These are phyloP conservation scores for Neohortaea acidophila DNA, from an alignment of 495 filamentous ascomycete species.

Conservation along the genomic window DNA sequence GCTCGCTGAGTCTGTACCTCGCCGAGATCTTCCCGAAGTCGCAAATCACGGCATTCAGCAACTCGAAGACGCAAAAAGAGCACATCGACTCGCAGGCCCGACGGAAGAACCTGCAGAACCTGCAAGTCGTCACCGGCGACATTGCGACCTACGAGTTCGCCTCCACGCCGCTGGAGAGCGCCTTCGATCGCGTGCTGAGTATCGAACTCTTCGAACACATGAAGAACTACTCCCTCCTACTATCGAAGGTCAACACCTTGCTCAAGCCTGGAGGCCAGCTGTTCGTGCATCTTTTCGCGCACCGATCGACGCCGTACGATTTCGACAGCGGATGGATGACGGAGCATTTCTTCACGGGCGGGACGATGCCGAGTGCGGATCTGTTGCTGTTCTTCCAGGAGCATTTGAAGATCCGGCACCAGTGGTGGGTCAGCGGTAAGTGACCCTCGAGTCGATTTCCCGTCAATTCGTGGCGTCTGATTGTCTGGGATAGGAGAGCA, in stretches of 20 bases:
- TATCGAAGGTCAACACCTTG: constrained; percentile 41
- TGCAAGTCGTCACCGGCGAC: constrained; percentile 46
- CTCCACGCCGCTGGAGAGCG: constrained; percentile 15
- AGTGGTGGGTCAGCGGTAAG: constrained; percentile 54
- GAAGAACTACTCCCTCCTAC: constrained; percentile 54
- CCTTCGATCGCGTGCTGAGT: constrained; percentile 45
- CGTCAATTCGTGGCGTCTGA: too few relatives aligned
- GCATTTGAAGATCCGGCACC: constrained; percentile 39
- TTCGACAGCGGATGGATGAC: constrained; percentile 62
- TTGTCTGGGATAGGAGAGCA: too few relatives aligned
- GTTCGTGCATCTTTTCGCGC: constrained; percentile 50
- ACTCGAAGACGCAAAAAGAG: constrained; percentile 46
- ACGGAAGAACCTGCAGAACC: constrained; percentile 37
- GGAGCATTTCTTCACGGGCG: constrained; percentile 50
- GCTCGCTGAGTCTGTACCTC: constrained; percentile 44
- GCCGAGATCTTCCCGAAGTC: constrained; percentile 44
- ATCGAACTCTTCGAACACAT: constrained; percentile 61
- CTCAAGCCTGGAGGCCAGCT: constrained; percentile 45
- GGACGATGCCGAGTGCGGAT: constrained; percentile 54
- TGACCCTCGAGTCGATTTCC: too few relatives aligned
- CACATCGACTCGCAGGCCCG: constrained; percentile 44
- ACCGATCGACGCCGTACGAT: constrained; percentile 46
- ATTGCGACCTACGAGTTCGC: constrained; percentile 46
- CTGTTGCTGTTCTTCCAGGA: constrained; percentile 48
- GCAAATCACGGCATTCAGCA: constrained; percentile 46